Evolutionary conservation across 2,329 filamentous ascomycete genomes (phyloP), one percentile per base, ranked within the genome.

Genomic region (Stagonosporopsis rhizophila): DNA sequence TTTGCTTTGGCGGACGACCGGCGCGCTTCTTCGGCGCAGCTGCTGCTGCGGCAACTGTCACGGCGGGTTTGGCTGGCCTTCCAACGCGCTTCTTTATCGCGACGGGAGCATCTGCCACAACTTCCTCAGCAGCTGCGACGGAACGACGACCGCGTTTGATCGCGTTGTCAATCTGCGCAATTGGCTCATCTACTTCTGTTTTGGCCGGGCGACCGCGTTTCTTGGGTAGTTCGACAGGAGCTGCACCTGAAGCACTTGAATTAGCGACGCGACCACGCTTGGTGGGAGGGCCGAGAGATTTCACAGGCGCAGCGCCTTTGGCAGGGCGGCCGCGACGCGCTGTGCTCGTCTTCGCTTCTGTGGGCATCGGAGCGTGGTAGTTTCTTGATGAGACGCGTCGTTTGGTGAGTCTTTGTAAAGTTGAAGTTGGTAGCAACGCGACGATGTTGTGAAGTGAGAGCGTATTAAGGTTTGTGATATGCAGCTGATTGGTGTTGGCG

Each of bases 121-220:
- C 32, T 19, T 53, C 49, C 23, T 56, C 8, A 37, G 52, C 46
- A 34, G 56, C 55, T 23, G 44, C 49, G 32, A 47, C 42, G 14
- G 60, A 49, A 27, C 47, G 60, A 38, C 64, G 61, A 44, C 63
- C 56, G 51, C 63, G 61, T 50, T 52, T 60, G 41, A 60, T 46
- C 6, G 52, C 59, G 27, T 17, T 46, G 23, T 62, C 51, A 4
- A 56, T 40, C 30, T 40, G 58, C 34, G 50, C 50, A 19, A 49
- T 52, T 11, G 54, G 12, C 35, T 61, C 52, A 25, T 61, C 46
- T 8, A 20, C 44, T 23, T 39, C 42, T 27, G 47, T 51, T 54
- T 64, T 68, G 4, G 62, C 47, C 0, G 61, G 63, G n/a, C 66
- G 62, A 11, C 67, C 66, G 44, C 65, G 68, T 49, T 63, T 68